Conservation (phyloP, 306 rosid genomes). For the Pachyrhizus erosus region DNA sequence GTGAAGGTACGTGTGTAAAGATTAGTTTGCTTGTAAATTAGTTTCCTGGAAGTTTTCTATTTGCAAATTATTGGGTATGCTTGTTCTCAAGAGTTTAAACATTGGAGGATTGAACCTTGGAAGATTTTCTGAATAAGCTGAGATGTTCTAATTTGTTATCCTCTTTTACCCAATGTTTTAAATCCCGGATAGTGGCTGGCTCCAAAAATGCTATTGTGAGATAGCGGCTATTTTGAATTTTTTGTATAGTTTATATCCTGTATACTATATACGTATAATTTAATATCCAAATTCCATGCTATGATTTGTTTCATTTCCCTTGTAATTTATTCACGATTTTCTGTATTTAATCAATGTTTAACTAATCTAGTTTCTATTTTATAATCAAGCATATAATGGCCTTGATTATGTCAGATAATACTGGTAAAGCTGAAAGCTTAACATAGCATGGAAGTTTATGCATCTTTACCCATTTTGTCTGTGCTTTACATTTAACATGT, state of each 20-base stretch:
- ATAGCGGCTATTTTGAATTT: too few species aligned
- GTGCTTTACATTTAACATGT: not conserved
- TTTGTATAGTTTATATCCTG: too few species aligned
- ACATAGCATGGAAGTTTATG: too few species aligned
- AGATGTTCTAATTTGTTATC: not conserved
- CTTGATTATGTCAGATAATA: not conserved
- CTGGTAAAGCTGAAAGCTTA: not conserved
- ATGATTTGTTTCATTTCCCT: not conserved
- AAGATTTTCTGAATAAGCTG: not conserved
- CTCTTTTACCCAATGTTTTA: not conserved
- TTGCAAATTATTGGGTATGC: too few species aligned
- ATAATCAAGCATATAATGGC: not conserved
- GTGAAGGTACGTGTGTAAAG: constrained; percentile 63
- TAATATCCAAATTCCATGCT: not conserved
- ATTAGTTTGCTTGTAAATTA: not conserved
- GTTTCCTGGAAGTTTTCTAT: too few species aligned
- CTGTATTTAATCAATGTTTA: not conserved
- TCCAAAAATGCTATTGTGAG: too few species aligned
- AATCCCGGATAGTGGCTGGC: too few species aligned
- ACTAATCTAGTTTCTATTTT: not conserved
- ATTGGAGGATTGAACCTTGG: not conserved
- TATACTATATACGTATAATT: too few species aligned
- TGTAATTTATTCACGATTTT: not conserved
- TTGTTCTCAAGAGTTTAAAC: not conserved
- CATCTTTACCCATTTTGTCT: not conserved